These are phyloP conservation scores for Pleurotus pulmonarius DNA, from an alignment of 768 basidiomycete genomes.

Conservation along the genomic window DNA sequence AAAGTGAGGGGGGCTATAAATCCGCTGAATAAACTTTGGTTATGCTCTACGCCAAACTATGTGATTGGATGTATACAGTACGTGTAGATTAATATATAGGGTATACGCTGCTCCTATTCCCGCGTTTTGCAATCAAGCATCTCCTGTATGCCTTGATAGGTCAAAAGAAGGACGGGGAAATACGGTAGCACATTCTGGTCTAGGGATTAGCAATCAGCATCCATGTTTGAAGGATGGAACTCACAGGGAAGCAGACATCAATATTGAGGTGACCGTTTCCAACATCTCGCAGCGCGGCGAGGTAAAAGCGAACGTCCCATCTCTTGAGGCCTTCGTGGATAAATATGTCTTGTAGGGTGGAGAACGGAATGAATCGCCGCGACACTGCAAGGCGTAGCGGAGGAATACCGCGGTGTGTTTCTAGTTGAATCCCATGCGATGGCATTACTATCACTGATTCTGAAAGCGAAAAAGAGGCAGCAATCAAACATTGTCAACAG, in stretches of 20 bases:
- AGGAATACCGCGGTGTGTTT: conserved; percentile 61
- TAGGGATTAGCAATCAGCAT: conserved; percentile 1
- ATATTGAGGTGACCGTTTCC: conserved; percentile 27
- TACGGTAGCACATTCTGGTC: conserved; percentile 61
- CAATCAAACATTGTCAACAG: background rate
- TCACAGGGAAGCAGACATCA: conserved; percentile 61
- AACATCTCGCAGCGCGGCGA: conserved; percentile 43
- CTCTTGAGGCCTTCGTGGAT: conserved; percentile 71
- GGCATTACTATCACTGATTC: conserved; percentile 71
- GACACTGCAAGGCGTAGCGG: conserved; percentile 28
- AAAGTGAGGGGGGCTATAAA: conserved; percentile 58
- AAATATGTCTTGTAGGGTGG: conserved; percentile 53
- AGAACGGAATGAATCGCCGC: conserved; percentile 58
- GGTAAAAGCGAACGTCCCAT: conserved; percentile 72
- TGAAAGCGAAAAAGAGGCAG: conserved; percentile 22
- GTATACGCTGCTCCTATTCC: background rate
- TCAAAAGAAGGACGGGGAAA: conserved; percentile 53
- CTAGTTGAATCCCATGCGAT: conserved; percentile 69
- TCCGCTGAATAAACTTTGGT: background rate
- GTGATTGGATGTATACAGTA: background rate
- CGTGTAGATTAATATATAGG: background rate
- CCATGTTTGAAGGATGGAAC: conserved; percentile 12
- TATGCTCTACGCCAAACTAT: background rate
- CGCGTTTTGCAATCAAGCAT: conserved; percentile 20
- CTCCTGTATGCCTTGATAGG: conserved; percentile 61